Evolutionary conservation across 805 yeast species (phyloP).

Genomic region (Suhomyces xylopsoci): DNA sequence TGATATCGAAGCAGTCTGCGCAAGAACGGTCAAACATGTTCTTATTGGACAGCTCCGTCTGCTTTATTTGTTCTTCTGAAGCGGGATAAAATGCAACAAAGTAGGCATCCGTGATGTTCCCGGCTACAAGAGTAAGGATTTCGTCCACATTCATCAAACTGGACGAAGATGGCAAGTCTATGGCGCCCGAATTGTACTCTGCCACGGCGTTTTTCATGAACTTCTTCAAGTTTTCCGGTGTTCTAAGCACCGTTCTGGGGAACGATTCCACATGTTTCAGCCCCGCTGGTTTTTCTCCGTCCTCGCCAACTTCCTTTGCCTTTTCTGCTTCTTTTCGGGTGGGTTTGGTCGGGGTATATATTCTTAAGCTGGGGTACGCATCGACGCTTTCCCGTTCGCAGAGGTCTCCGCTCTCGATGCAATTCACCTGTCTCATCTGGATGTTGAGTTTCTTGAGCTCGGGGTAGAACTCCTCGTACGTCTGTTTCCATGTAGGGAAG

Average conservation of each 20-base stretch:
- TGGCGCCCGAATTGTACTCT: conserved; percentile 39
- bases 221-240: conserved; percentile 46
- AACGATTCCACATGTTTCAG: conserved; percentile 38
- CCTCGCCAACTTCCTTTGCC: not conserved
- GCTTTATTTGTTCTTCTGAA: conserved; percentile 37
- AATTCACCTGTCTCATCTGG: conserved; percentile 74
- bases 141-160: conserved; percentile 36
- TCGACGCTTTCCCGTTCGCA: conserved; percentile 64
- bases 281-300: conserved; percentile 5
- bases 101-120: conserved; percentile 47
- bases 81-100: conserved; percentile 69
- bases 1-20: conserved; percentile 48
- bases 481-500: conserved; percentile 79
- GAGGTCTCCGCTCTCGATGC: conserved; percentile 82
- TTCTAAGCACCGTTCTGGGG: conserved; percentile 47
- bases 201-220: conserved; percentile 55
- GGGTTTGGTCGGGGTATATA: conserved; percentile 56
- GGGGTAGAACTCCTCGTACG: conserved; percentile 49
- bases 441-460: conserved; percentile 46
- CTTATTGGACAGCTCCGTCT: conserved; percentile 28
- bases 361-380: conserved; percentile 67
- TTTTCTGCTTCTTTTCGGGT: conserved; percentile 2
- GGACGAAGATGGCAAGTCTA: conserved; percentile 43
- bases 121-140: conserved; percentile 49
- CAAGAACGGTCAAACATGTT: conserved; percentile 39